Evolutionary conservation across 78 protist species (phyloP).

Genomic region (Dictyostelium purpureum): DNA sequence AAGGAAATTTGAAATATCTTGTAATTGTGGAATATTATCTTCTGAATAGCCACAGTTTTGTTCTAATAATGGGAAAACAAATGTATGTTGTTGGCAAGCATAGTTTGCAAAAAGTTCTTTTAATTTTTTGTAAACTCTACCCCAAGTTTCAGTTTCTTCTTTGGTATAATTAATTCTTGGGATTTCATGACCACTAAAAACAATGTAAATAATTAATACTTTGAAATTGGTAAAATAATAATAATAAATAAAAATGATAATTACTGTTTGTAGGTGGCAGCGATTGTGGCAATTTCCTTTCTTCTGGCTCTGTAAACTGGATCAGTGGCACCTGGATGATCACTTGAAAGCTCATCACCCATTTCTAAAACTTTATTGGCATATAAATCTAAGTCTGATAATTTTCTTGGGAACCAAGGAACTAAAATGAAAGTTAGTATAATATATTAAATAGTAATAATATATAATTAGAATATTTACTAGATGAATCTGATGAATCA

Average conservation of each 20-base stretch:
- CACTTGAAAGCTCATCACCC: slow-evolving; percentile 86
- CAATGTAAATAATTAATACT: neutral
- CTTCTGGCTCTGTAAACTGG: slow-evolving; percentile 89
- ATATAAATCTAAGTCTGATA: slow-evolving; percentile 72
- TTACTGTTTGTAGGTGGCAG: slow-evolving; percentile 75
- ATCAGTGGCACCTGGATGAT: slow-evolving; percentile 95
- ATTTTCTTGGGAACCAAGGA: slow-evolving; percentile 84
- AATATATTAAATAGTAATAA: neutral
- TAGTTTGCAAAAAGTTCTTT: slow-evolving; percentile 87
- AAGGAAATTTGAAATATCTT: slow-evolving; percentile 81
- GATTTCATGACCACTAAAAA: slow-evolving; percentile 73
- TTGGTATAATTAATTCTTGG: slow-evolving; percentile 87
- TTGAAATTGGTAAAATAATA: neutral
- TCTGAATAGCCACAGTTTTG: slow-evolving; percentile 89
- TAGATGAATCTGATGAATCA: neutral
- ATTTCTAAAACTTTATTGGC: slow-evolving; percentile 58
- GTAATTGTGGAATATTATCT: slow-evolving; percentile 88
- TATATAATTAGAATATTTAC: neutral
- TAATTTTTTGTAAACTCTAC: slow-evolving; percentile 63
- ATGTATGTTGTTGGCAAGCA: slow-evolving; percentile 90
- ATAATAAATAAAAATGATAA: neutral
- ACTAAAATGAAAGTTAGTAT: neutral
- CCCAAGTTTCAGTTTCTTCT: slow-evolving; percentile 91
- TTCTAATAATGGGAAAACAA: slow-evolving; percentile 85
- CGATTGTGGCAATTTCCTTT: slow-evolving; percentile 77